Percentiles rank a stretch among this genome's conserved stretches.
These are phyloP conservation scores for Withania somnifera DNA, from an alignment of 305 asterid species.

Conservation along the genomic window DNA sequence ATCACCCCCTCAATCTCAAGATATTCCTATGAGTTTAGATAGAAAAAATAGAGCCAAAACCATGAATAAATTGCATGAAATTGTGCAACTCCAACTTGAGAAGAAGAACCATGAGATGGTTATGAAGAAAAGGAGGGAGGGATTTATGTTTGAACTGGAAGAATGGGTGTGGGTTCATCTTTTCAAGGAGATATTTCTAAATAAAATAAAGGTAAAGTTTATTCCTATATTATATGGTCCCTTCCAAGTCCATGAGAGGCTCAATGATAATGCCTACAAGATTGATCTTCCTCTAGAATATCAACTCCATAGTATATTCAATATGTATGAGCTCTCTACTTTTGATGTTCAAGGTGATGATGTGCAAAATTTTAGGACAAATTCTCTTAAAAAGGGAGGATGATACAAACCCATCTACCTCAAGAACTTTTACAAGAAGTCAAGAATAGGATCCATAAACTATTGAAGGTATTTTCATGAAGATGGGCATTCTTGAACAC, in stretches of 20 bases:
- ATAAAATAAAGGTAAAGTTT: not conserved
- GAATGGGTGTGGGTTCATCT: not conserved
- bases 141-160: not conserved
- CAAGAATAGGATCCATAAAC: not conserved
- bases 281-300: not conserved
- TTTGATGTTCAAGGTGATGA: not conserved
- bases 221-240: not conserved
- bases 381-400: not conserved
- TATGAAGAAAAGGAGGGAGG: not conserved
- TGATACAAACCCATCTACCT: not conserved
- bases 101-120: not conserved
- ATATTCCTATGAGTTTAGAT: not conserved
- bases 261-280: too few species aligned
- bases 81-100: not conserved
- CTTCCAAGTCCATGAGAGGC: too few species aligned
- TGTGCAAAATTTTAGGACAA: not conserved
- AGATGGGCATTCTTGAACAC: not conserved
- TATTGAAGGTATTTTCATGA: not conserved
- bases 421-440: not conserved
- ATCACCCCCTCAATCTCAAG: not conserved
- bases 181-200: not conserved
- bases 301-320: not conserved
- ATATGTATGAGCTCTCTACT: not conserved
- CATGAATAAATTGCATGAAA: not conserved
- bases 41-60: not conserved